A percentile compares a stretch with the other conserved stretches of the same genome.
These are phyloP conservation scores for Ogataea ganodermae DNA, from an alignment of 805 yeast genomes.

Conservation along the genomic window DNA sequence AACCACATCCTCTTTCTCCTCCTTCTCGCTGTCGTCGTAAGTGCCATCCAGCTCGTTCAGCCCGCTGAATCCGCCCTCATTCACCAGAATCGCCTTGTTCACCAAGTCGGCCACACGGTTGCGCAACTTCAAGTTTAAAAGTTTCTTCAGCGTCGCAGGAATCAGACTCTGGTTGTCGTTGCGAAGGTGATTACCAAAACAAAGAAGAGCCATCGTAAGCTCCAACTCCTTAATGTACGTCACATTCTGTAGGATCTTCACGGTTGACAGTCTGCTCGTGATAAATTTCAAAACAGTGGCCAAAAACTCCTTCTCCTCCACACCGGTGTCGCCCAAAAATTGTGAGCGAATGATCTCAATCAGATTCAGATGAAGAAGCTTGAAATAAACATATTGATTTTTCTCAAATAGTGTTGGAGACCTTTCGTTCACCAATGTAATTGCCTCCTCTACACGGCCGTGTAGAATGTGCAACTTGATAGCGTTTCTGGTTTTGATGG, in stretches of 20 bases:
- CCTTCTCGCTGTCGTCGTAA: constrained; percentile 17
- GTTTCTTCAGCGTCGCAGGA: constrained; percentile 54
- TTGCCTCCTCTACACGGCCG: constrained; percentile 64
- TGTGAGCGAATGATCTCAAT: constrained; percentile 78
- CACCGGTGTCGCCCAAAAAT: constrained; percentile 30
- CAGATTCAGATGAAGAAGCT: constrained; percentile 67
- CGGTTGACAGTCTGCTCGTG: constrained; percentile 46
- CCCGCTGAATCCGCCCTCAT: constrained; percentile 23
- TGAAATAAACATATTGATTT: constrained; percentile 67
- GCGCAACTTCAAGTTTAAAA: constrained; percentile 63
- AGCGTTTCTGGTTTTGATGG: constrained; percentile 53
- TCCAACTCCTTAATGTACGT: constrained; percentile 72
- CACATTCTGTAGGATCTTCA: constrained; percentile 41
- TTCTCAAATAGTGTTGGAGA: constrained; percentile 68
- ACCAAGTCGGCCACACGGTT: constrained; percentile 68
- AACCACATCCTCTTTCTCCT: background rate
- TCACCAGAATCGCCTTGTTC: constrained; percentile 60
- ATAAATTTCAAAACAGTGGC: constrained; percentile 58
- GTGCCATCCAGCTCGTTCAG: constrained; percentile 15
- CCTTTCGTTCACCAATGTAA: constrained; percentile 53
- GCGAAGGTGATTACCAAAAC: constrained; percentile 42
- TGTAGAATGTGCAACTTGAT: constrained; percentile 55
- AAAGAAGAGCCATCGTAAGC: constrained; percentile 77
- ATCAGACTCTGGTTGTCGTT: constrained; percentile 34
- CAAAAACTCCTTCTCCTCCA: constrained; percentile 50